Evolutionary conservation across 495 filamentous ascomycete species (phyloP).

Genomic region (Penicillium manginii): DNA sequence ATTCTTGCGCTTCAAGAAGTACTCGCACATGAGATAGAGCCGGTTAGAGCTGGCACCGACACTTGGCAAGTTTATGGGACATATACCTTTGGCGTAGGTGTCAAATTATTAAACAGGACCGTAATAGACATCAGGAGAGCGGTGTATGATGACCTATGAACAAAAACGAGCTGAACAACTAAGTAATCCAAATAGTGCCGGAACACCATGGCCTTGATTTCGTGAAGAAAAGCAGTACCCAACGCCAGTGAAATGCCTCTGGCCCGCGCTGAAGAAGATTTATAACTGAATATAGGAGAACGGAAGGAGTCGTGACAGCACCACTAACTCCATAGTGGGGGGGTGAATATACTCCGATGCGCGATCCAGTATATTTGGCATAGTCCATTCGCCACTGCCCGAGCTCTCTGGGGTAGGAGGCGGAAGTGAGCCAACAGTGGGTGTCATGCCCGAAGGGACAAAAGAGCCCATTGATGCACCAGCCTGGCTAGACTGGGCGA

Average conservation of each 20-base stretch:
- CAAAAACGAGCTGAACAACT: not conserved
- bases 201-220: not conserved
- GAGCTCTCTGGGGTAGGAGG: slow-evolving; percentile 54
- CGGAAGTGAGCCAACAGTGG: slow-evolving; percentile 43
- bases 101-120: not conserved
- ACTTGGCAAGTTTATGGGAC: not conserved
- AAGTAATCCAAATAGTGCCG: not conserved
- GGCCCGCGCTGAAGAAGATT: slow-evolving; percentile 18
- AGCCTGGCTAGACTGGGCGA: slow-evolving; percentile 14
- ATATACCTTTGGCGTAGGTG: no score
- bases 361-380: slow-evolving; percentile 49
- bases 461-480: slow-evolving; percentile 17
- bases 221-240: slow-evolving; percentile 2
- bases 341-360: slow-evolving; percentile 54
- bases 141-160: not conserved
- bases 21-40: not conserved
- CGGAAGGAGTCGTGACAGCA: not conserved
- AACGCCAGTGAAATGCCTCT: slow-evolving; percentile 15
- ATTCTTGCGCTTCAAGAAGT: no score
- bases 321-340: slow-evolving; percentile 45
- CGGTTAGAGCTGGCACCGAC: not conserved
- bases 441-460: slow-evolving; percentile 38
- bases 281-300: slow-evolving; percentile 1
- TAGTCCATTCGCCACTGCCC: slow-evolving; percentile 51
- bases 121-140: not conserved